Percentiles rank a stretch among this genome's conserved stretches.
Evolutionary conservation across 2,329 filamentous ascomycete species (phyloP).

Genomic region (Dothideomycetes sp.): DNA sequence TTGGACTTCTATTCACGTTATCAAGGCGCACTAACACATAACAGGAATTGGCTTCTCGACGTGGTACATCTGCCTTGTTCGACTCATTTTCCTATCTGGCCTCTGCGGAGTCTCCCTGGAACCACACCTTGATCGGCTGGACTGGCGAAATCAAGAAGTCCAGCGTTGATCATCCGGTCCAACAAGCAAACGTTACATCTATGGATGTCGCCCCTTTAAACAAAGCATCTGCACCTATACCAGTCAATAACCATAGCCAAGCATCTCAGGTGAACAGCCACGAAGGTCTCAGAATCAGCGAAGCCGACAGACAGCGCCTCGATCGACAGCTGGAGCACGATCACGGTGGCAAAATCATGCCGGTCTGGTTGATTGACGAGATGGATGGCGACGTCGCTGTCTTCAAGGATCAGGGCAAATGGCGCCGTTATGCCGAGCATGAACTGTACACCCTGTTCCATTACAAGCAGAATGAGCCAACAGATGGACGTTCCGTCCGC

Average conservation of each 20-base stretch:
- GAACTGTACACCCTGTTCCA: constrained; percentile 89
- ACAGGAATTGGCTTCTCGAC: constrained; percentile 64
- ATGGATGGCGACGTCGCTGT: constrained; percentile 57
- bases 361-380: constrained; percentile 82
- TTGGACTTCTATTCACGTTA: background rate
- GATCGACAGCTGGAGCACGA: constrained; percentile 64
- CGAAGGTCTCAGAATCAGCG: constrained; percentile 61
- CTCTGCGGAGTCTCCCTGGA: constrained; percentile 75
- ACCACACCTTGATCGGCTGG: constrained; percentile 88
- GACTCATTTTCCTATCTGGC: constrained; percentile 83
- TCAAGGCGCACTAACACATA: background rate
- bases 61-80: constrained; percentile 83
- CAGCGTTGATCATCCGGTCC: constrained; percentile 14
- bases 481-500: constrained; percentile 70
- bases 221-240: constrained; percentile 68
- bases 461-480: constrained; percentile 89
- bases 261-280: constrained; percentile 26
- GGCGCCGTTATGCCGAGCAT: constrained; percentile 83
- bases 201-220: constrained; percentile 47
- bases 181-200: constrained; percentile 31
- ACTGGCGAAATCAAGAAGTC: constrained; percentile 57
- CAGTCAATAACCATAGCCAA: constrained; percentile 49
- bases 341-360: constrained; percentile 66
- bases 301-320: constrained; percentile 58
- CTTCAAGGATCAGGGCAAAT: constrained; percentile 72